These are phyloP conservation scores for Backusella sp. DNA, from an alignment of 192 early-diverging fungal species.

Conservation along the genomic window DNA sequence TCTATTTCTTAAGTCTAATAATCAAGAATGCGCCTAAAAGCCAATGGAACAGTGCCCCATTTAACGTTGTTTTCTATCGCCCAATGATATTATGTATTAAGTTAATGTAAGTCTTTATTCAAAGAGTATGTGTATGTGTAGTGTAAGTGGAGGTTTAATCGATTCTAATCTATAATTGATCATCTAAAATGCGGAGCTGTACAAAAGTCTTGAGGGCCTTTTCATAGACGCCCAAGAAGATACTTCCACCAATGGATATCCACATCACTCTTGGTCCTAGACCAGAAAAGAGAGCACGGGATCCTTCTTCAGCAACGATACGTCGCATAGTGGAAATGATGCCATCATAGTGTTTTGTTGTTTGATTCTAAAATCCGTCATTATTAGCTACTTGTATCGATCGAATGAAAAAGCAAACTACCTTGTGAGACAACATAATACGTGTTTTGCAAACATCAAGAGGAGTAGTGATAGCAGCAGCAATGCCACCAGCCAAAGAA, in stretches of 20 bases:
- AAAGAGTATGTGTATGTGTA: not conserved
- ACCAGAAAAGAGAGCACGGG: conserved; percentile 77
- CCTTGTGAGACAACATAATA: conserved; percentile 88
- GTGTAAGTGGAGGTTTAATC: not conserved
- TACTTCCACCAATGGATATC: conserved; percentile 93
- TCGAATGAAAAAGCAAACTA: conserved; percentile 12
- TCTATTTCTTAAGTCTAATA: too few relatives aligned
- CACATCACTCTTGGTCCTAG: conserved; percentile 92
- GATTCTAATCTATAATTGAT: conserved; percentile 1
- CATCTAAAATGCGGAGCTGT: conserved; percentile 28
- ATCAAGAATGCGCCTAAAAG: too few relatives aligned
- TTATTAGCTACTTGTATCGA: not conserved
- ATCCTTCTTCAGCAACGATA: conserved; percentile 80
- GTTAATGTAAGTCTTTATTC: not conserved
- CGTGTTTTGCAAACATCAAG: conserved; percentile 96
- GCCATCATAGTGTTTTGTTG: conserved; percentile 61
- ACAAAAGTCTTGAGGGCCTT: conserved; percentile 49
- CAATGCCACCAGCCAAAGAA: conserved; percentile 84
- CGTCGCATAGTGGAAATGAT: conserved; percentile 68
- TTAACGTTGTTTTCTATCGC: too few relatives aligned
- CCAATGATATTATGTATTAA: not conserved
- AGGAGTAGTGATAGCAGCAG: conserved; percentile 90
- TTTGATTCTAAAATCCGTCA: conserved; percentile 29
- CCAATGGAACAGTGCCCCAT: too few relatives aligned
- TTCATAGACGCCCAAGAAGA: conserved; percentile 97